Percentiles rank a stretch among this genome's conserved stretches.
phyloP scores from a whole-genome alignment of 805 yeast species.

The Lipomyces chichibuensis region DNA sequence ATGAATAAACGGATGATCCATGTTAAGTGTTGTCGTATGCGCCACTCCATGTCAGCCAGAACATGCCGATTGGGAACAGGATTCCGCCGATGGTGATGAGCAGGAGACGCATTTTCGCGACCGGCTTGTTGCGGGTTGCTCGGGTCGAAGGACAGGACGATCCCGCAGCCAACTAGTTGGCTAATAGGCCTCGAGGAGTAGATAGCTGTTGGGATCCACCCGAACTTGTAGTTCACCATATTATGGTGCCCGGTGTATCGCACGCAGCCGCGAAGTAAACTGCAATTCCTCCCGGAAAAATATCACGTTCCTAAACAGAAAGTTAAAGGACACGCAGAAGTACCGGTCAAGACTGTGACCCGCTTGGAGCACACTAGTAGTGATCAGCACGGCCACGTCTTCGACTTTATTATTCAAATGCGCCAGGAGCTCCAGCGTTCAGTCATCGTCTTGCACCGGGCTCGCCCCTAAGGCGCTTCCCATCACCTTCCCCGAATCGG shows the following conservation, averaged over 20 bases:
- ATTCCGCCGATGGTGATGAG: slow-evolving; percentile 75
- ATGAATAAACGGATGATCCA: slow-evolving; percentile 70
- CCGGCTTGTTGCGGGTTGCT: slow-evolving; percentile 58
- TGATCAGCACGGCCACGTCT: slow-evolving; percentile 9
- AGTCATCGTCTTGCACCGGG: neutral
- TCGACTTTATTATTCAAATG: slow-evolving; percentile 6
- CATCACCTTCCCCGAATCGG: too few species aligned
- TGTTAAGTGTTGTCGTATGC: slow-evolving; percentile 68
- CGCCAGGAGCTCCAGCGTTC: slow-evolving; percentile 8
- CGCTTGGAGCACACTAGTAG: slow-evolving; percentile 18
- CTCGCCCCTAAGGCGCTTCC: too few species aligned
- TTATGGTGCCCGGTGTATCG: too few species aligned
- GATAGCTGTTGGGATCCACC: too few species aligned
- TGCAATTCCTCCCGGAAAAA: slow-evolving; percentile 9
- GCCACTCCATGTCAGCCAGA: slow-evolving; percentile 92
- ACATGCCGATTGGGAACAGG: slow-evolving; percentile 72
- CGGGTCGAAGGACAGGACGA: slow-evolving; percentile 59
- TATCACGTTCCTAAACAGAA: slow-evolving; percentile 6
- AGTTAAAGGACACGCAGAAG: slow-evolving; percentile 15
- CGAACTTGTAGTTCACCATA: slow-evolving; percentile 77
- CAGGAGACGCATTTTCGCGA: slow-evolving; percentile 80
- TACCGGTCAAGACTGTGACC: slow-evolving; percentile 19
- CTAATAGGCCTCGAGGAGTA: too few species aligned
- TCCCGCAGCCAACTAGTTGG: slow-evolving; percentile 58
- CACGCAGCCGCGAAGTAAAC: slow-evolving; percentile 1